Conservation (phyloP, 2,329 filamentous ascomycete species). For the Arthrobotrys pseudoclavata region DNA sequence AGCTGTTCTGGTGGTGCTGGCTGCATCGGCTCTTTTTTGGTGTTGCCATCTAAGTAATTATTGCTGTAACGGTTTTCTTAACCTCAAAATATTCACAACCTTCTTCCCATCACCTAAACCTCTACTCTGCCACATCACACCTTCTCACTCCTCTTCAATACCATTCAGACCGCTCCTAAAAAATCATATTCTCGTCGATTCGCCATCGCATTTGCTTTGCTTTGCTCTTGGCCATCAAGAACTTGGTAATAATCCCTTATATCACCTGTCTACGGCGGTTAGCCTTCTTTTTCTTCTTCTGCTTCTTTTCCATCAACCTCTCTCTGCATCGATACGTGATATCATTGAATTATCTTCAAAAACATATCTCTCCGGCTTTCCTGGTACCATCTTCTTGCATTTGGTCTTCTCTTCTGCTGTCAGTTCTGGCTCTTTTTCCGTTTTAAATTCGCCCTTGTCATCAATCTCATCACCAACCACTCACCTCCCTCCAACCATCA, state of each 20-base stretch:
- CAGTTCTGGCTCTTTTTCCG: conserved; percentile 18
- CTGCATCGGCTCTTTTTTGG: conserved; percentile 15
- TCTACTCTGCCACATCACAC: conserved; percentile 6
- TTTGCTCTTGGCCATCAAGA: conserved; percentile 14
- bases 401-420: conserved; percentile 13
- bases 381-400: conserved; percentile 24
- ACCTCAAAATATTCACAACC: conserved; percentile 42
- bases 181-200: not conserved
- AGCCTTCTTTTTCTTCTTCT: conserved; percentile 28
- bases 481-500: conserved; percentile 6
- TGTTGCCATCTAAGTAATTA: conserved; percentile 1
- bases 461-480: conserved; percentile 45
- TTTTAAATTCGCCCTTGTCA: conserved; percentile 38
- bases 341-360: conserved; percentile 24
- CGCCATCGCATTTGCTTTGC: conserved; percentile 10
- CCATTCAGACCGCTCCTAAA: not conserved
- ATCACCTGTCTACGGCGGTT: conserved; percentile 41
- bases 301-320: not conserved
- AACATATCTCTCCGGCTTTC: not conserved
- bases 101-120: conserved; percentile 9
- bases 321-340: conserved; percentile 32
- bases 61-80: conserved; percentile 35
- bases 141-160: not conserved
- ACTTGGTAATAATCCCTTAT: conserved; percentile 52
- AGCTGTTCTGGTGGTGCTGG: conserved; percentile 21